Evolutionary conservation across 2,329 filamentous ascomycete species (phyloP).

Genomic region (Phialocephala sp.): DNA sequence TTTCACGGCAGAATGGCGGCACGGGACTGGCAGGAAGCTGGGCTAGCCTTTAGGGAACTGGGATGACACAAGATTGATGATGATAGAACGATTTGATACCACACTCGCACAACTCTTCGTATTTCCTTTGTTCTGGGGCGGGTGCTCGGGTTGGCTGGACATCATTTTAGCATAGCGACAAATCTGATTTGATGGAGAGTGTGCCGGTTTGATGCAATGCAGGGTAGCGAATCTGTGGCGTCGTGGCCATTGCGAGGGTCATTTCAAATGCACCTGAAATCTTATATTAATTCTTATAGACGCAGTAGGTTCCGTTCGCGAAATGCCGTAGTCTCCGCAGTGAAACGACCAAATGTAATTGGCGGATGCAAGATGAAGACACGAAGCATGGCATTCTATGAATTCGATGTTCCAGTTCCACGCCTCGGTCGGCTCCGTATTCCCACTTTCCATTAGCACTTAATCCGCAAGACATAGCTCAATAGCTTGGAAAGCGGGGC

Average conservation of each 20-base stretch:
- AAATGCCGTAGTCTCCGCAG: background rate
- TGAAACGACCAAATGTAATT: background rate
- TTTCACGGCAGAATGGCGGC: slow-evolving; percentile 11
- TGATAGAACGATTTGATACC: slow-evolving; percentile 39
- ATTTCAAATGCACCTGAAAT: background rate
- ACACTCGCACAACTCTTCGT: slow-evolving; percentile 30
- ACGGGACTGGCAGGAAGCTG: slow-evolving; percentile 16
- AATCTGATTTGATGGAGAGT: slow-evolving; percentile 13
- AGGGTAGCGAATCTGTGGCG: slow-evolving; percentile 8
- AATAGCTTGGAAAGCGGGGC: background rate
- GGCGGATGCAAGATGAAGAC: background rate
- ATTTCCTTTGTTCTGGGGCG: slow-evolving; percentile 28
- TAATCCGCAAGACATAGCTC: background rate
- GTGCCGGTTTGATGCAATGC: slow-evolving; percentile 21
- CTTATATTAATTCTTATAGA: background rate
- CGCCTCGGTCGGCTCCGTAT: slow-evolving; percentile 3
- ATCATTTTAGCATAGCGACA: slow-evolving; percentile 35
- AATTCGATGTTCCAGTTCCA: slow-evolving; percentile 7
- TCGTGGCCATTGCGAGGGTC: slow-evolving; percentile 3
- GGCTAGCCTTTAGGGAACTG: slow-evolving; percentile 17
- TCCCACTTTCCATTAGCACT: background rate
- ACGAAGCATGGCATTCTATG: background rate
- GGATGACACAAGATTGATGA: slow-evolving; percentile 30
- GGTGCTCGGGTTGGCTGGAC: slow-evolving; percentile 22
- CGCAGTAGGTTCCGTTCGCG: background rate